Evolutionary conservation across 176 grass and related monocot genomes (phyloP), one percentile per base, ranked within the genome.

Genomic region (Avena atlantica): DNA sequence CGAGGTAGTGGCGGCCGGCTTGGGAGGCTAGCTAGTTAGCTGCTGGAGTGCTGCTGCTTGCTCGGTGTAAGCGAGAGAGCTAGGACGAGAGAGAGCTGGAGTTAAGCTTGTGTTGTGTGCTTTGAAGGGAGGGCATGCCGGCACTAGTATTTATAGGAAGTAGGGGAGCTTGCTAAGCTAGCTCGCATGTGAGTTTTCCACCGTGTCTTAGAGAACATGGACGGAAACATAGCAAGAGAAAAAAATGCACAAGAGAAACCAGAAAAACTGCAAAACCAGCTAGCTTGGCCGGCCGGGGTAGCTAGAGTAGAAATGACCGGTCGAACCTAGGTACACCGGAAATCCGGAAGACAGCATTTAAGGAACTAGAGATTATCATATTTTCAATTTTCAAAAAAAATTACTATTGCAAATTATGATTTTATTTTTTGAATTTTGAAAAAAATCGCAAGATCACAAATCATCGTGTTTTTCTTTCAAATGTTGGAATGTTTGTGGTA

Each of bases 121-220:
- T 86, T 79, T 48, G 59, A 37, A 60, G 59, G 16, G 14, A 16
- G 19, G 19, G 37, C 8, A 23, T 3, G 7, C 1, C 4, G 9
- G 2, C 4, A 0, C 11, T 15, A 2, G 63, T 90, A 94, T 94
- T 89, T 94, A 94, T 94, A 94, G 78, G 23, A 5, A 8, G 4
- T 34, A 25, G 21, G 24, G 24, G 29, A 36, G 14, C 31, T 31
- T 31, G 31, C 29, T 17, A 5, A 45, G 40, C 23, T 56, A 44
- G 34, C 24, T 37, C 48, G 81, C 42, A 31, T 87, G 62, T 36
- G 61, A 68, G 75, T 34, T 83, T 90, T 86, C 67, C 62, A 4
- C 24, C n/a, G 34, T 74, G 21, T 82, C 68, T 80, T 69, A 16
- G 1, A 92, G 78, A 88, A 90, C 84, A 78, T 78, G 88, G 65